These are phyloP conservation scores for Mollisia scopiformis DNA, from an alignment of 2,329 filamentous ascomycete species.

Conservation along the genomic window DNA sequence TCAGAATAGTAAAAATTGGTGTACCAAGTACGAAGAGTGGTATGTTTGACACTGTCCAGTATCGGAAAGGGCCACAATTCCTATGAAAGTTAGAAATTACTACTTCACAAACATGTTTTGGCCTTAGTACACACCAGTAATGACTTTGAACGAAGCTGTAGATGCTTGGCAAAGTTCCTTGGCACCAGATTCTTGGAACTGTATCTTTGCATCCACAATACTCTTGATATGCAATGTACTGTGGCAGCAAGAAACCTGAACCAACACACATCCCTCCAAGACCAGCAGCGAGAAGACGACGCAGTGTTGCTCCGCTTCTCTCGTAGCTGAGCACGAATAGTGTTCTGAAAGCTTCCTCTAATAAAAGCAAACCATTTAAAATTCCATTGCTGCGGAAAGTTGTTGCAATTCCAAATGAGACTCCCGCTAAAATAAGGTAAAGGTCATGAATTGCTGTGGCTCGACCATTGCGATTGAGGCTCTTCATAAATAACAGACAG, in stretches of 20 bases:
- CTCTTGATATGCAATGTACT: slow-evolving; percentile 71
- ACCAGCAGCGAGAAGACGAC: slow-evolving; percentile 60
- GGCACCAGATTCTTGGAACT: slow-evolving; percentile 72
- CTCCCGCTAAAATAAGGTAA: slow-evolving; percentile 63
- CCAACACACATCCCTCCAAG: slow-evolving; percentile 70
- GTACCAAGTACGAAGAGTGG: slow-evolving; percentile 85
- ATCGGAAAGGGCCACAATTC: slow-evolving; percentile 85
- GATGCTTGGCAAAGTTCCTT: slow-evolving; percentile 74
- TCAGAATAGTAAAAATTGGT: slow-evolving; percentile 73
- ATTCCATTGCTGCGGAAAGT: slow-evolving; percentile 85
- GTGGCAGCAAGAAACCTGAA: slow-evolving; percentile 70
- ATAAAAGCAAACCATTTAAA: slow-evolving; percentile 76
- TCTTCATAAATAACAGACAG: slow-evolving; percentile 67
- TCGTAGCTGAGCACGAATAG: slow-evolving; percentile 46
- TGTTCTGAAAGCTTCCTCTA: slow-evolving; percentile 58
- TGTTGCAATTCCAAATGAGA: slow-evolving; percentile 72
- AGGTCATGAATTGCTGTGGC: slow-evolving; percentile 42
- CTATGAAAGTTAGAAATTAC: slow-evolving; percentile 46
- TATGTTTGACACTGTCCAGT: slow-evolving; percentile 86
- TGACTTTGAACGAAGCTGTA: slow-evolving; percentile 86
- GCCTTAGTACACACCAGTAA: slow-evolving; percentile 73
- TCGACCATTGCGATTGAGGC: slow-evolving; percentile 41
- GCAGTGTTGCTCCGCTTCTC: slow-evolving; percentile 44
- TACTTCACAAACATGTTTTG: neutral
- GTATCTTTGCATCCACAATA: slow-evolving; percentile 59